Conservation (phyloP, 805 yeast genomes). For the Scheffersomyces spartinae region DNA sequence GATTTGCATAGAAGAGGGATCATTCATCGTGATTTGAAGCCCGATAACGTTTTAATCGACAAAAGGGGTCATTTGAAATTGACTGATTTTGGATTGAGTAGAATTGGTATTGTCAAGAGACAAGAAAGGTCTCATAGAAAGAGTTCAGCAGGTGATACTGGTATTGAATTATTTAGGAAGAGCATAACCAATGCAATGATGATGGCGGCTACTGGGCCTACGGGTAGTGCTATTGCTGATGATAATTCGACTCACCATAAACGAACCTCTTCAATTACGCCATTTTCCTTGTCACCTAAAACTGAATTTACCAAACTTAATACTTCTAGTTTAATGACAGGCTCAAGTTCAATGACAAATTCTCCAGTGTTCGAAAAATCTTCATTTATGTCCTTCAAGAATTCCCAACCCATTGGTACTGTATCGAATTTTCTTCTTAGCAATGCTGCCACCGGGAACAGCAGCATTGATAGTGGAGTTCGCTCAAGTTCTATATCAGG, state of each 20-base stretch:
- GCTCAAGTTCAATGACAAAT: too few species aligned
- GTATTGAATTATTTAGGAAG: constrained; percentile 27
- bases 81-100: constrained; percentile 89
- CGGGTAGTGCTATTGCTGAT: constrained; percentile 3
- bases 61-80: constrained; percentile 79
- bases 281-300: constrained; percentile 32
- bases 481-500: too few species aligned
- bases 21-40: constrained; percentile 90
- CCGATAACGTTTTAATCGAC: constrained; percentile 86
- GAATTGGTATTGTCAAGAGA: constrained; percentile 80
- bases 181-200: constrained; percentile 8
- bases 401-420: background rate
- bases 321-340: background rate
- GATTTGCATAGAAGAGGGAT: constrained; percentile 84
- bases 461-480: too few species aligned
- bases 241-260: constrained; percentile 18
- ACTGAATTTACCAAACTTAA: constrained; percentile 14
- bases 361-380: too few species aligned
- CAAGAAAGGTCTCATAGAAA: constrained; percentile 40
- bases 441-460: constrained; percentile 1
- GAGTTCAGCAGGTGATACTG: constrained; percentile 31
- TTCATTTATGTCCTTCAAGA: constrained; percentile 6
- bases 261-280: constrained; percentile 31
- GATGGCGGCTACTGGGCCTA: constrained; percentile 10
- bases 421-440: too few species aligned